Evolutionary conservation across 1,139 yeast species (phyloP), one percentile per base, ranked within the genome.

Genomic region (Kodamaea suecica): DNA sequence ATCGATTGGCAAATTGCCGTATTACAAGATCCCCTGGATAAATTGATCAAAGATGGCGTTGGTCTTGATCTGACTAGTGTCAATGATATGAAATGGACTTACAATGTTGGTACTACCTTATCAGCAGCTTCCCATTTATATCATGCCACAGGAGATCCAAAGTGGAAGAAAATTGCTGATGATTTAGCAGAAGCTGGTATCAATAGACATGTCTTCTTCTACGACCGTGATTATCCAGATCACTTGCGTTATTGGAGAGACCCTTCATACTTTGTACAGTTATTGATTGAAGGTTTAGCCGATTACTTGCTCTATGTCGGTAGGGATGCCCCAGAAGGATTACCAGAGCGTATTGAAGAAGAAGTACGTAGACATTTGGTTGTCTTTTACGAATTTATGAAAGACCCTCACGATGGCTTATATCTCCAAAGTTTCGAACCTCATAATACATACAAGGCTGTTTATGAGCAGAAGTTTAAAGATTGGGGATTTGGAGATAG

Each of bases 221-320:
- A 77, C 47, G 85, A 80, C 54, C 68, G 88, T 44, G 87, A 81
- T 52, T 80, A 80, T 42, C 73, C 68, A 32, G 58, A 63, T 52
- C 70, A 67, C 9, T 70, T 73, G 44, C 63, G 88, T 39, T 78
- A 74, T 57, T 80, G 84, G 77, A 69, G 83, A 41, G 87, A 80
- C 49, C 61, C 78, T 14, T 71, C 82, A 1, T 78, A 77, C 55
- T 82, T 80, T 51, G 73, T 76, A 35, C 87, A 80, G 51, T 62
- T 81, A 41, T 59, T 82, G 34, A 66, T 80, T 30, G 88, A 80
- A 53, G 88, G 88, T 0, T 63, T 80, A 39, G 84, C 84, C 2
- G 88, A 81, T 51, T 81, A 77, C 52, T 51, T 79, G 48, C 56
- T 76, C 42, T 69, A 64, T 30, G 61, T 76, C 33, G 76, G 73